Percentiles rank a stretch among this genome's conserved stretches.
phyloP scores from a whole-genome alignment of 257 asterid genomes.

The Voacanga thouarsii region DNA sequence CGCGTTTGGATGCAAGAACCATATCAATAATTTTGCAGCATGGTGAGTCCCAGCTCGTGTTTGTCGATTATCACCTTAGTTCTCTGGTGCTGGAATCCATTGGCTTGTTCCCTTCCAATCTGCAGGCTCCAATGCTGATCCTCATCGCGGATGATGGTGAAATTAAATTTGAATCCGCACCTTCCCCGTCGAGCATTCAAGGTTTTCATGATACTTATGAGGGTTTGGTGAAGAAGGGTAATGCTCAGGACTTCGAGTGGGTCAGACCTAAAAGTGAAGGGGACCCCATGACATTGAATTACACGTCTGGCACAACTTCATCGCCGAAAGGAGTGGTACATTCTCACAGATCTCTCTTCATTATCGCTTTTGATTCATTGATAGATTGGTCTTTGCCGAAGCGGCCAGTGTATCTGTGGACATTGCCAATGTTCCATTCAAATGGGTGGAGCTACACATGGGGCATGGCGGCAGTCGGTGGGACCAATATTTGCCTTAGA shows the following conservation, averaged over 20 bases:
- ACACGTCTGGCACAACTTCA: slow-evolving; percentile 84
- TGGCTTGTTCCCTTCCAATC: slow-evolving; percentile 35
- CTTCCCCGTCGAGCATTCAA: not conserved
- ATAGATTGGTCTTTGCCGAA: slow-evolving; percentile 60
- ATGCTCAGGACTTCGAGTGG: slow-evolving; percentile 42
- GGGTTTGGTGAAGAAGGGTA: slow-evolving; percentile 45
- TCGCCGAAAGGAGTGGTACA: slow-evolving; percentile 85
- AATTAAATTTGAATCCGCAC: not conserved
- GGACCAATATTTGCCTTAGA: slow-evolving; percentile 62
- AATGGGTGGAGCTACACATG: slow-evolving; percentile 95
- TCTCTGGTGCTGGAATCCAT: slow-evolving; percentile 43
- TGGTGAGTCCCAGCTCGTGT: slow-evolving; percentile 50
- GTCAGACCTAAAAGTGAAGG: slow-evolving; percentile 46
- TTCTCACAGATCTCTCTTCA: slow-evolving; percentile 48
- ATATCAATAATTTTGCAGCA: slow-evolving; percentile 55
- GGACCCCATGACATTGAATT: slow-evolving; percentile 69
- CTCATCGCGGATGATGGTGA: slow-evolving; percentile 34
- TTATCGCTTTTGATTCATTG: slow-evolving; percentile 56
- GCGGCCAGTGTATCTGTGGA: slow-evolving; percentile 68
- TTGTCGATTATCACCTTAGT: slow-evolving; percentile 44
- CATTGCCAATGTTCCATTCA: slow-evolving; percentile 83
- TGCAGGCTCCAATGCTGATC: slow-evolving; percentile 34
- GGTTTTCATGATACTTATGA: slow-evolving; percentile 38
- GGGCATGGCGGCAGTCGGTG: slow-evolving; percentile 94
- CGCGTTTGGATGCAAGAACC: slow-evolving; percentile 59